Conservation (phyloP, 2,329 filamentous ascomycete species). For the Paramyrothecium roridum region DNA sequence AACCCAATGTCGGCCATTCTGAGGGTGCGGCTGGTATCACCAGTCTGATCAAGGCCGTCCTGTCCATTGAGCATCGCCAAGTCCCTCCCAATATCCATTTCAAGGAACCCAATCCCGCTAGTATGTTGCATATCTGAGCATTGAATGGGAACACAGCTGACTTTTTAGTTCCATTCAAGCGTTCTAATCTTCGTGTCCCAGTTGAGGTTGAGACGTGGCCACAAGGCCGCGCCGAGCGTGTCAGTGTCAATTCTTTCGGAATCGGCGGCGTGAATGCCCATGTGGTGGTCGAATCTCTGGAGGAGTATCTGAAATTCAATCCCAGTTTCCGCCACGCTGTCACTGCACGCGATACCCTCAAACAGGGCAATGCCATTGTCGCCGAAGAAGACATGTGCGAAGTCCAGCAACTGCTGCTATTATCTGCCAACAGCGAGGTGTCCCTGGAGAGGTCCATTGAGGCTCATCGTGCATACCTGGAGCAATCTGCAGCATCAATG, state of each 20-base stretch:
- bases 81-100: conserved; percentile 41
- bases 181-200: conserved; percentile 17
- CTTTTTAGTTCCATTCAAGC: conserved; percentile 14
- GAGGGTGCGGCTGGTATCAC: conserved; percentile 38
- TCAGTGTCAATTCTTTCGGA: conserved; percentile 31
- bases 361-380: too few relatives aligned
- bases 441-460: conserved; percentile 9
- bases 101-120: conserved; percentile 26
- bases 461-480: conserved; percentile 14
- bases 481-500: conserved; percentile 4
- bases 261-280: conserved; percentile 47
- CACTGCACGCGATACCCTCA: too few relatives aligned
- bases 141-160: conserved; percentile 2
- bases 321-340: too few relatives aligned
- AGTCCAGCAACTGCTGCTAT: conserved; percentile 8
- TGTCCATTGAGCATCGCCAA: conserved; percentile 34
- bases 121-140: conserved; percentile 4
- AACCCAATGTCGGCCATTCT: conserved; percentile 40
- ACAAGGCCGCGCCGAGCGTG: conserved; percentile 14
- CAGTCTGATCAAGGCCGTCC: conserved; percentile 37
- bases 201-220: conserved; percentile 16
- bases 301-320: background rate
- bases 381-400: too few relatives aligned
- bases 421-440: conserved; percentile 11
- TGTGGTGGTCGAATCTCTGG: conserved; percentile 27